A percentile compares a stretch with the other conserved stretches of the same genome.
phyloP scores from a whole-genome alignment of 1,139 yeast species.

The Geotrichum citri-aurantii region DNA sequence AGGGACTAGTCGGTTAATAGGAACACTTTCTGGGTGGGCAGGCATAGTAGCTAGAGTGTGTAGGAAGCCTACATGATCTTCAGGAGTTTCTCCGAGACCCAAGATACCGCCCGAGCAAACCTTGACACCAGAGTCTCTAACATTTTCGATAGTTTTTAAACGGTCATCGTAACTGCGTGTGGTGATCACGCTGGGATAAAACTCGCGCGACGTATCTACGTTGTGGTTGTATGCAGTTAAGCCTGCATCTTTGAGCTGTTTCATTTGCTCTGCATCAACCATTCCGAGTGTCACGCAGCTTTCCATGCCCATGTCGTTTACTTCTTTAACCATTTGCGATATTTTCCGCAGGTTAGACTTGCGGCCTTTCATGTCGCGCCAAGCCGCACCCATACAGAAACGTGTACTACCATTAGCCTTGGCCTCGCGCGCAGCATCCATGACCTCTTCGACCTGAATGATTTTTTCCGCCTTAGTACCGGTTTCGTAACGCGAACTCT shows the following conservation, averaged over 20 bases:
- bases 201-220: constrained; percentile 73
- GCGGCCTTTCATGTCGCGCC: constrained; percentile 81
- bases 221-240: constrained; percentile 79
- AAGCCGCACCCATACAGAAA: constrained; percentile 84
- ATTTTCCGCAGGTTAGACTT: constrained; percentile 61
- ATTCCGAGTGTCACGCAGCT: constrained; percentile 78
- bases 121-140: constrained; percentile 58
- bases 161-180: constrained; percentile 70
- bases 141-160: constrained; percentile 57
- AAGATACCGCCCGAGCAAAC: constrained; percentile 79
- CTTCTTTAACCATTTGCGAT: constrained; percentile 57
- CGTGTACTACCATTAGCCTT: constrained; percentile 68
- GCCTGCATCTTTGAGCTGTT: constrained; percentile 57
- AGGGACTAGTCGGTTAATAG: constrained; percentile 74
- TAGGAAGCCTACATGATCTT: constrained; percentile 65
- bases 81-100: constrained; percentile 70
- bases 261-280: constrained; percentile 60
- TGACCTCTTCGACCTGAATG: constrained; percentile 54
- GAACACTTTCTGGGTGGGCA: constrained; percentile 71
- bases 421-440: constrained; percentile 59
- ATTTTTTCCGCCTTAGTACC: constrained; percentile 65
- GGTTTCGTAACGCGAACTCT: constrained; percentile 61
- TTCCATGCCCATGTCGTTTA: constrained; percentile 65
- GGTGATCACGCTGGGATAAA: constrained; percentile 64
- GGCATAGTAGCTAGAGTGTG: constrained; percentile 63